phyloP scores from a whole-genome alignment of 108 stramenopile genomes.

The Skeletonema marinoi region DNA sequence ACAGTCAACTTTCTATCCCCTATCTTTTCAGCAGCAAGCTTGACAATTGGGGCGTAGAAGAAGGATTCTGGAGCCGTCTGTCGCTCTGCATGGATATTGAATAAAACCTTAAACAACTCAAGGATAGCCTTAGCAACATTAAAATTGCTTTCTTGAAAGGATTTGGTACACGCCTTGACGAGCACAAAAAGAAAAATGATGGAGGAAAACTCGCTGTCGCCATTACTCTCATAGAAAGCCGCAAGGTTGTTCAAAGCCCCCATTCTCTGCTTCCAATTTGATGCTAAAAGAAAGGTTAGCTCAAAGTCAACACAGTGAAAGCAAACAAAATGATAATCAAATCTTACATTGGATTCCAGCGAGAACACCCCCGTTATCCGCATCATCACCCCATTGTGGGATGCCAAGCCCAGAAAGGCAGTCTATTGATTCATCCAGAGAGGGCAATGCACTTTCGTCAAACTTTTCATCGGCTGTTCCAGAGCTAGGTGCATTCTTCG shows the following conservation, averaged over 20 bases:
- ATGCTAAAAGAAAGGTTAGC: slow-evolving; percentile 36
- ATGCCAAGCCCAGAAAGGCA: slow-evolving; percentile 49
- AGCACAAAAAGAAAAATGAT: slow-evolving; percentile 57
- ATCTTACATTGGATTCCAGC: slow-evolving; percentile 75
- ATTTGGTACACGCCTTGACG: slow-evolving; percentile 68
- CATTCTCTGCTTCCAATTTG: slow-evolving; percentile 70
- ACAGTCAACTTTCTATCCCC: slow-evolving; percentile 75
- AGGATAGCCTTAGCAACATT: slow-evolving; percentile 72
- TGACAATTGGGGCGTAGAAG: slow-evolving; percentile 49
- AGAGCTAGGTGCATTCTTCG: slow-evolving; percentile 3
- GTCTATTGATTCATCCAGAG: slow-evolving; percentile 60
- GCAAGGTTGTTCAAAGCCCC: slow-evolving; percentile 63
- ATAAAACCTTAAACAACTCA: slow-evolving; percentile 61
- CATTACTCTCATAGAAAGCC: slow-evolving; percentile 40
- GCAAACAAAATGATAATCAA: neutral
- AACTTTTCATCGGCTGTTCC: slow-evolving; percentile 7
- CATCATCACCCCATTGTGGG: slow-evolving; percentile 68
- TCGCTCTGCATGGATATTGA: slow-evolving; percentile 42
- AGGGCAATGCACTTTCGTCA: slow-evolving; percentile 20
- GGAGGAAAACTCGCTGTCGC: slow-evolving; percentile 17
- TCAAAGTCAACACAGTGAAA: neutral
- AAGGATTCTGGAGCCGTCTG: slow-evolving; percentile 40
- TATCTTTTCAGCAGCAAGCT: slow-evolving; percentile 71
- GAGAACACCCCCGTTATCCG: slow-evolving; percentile 70
- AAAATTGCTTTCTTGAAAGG: slow-evolving; percentile 85